Evolutionary conservation across 2,329 filamentous ascomycete species (phyloP), one percentile per base, ranked within the genome.

Genomic region (Mycosphaerella sp.): DNA sequence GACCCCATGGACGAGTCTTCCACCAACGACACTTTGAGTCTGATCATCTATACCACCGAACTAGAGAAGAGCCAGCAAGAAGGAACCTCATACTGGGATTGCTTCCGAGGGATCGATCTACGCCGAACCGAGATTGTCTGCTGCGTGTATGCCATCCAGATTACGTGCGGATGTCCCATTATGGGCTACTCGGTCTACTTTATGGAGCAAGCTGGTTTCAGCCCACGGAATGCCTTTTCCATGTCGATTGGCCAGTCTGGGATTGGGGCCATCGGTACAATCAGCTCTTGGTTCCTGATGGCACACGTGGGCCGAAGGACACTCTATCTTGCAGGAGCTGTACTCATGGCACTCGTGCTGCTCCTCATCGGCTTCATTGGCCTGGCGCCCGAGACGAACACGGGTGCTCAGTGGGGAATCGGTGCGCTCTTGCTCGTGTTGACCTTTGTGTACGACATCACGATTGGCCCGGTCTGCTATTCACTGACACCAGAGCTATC

Each of bases 121-220:
- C 61, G 68, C n/a, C 59, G 68, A 5, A 70, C 68, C 0, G 66
- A 68, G 66, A 67, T 69, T 39, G 55, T 65, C 21, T 47, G 37
- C 13, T 41, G 49, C n/a, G 39, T 48, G 7, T 56, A 44, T 34
- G 50, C 46, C 21, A 44, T 53, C 8, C 53, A 56, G 16, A 44
- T 40, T 9, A 25, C 50, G 30, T 53, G 53, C 34, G 53, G 53
- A 9, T 37, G 66, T 0, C 43, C 21, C 17, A 47, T 44, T 8
- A 48, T 56, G 37, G 50, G 53, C 12, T 56, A 40, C 30, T 50
- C 50, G 18, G 64, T 67, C 1, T 66, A 66, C 56, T 74, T 73
- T 63, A 69, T 64, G 49, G 59, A 64, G 18, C 67, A 70, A 45
- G 71, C 72, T 12, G 71, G 72, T 42, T 21, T 74, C 16, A 45